Evolutionary conservation across 257 asterid genomes (phyloP).

Genomic region (Nicotiana attenuata): DNA sequence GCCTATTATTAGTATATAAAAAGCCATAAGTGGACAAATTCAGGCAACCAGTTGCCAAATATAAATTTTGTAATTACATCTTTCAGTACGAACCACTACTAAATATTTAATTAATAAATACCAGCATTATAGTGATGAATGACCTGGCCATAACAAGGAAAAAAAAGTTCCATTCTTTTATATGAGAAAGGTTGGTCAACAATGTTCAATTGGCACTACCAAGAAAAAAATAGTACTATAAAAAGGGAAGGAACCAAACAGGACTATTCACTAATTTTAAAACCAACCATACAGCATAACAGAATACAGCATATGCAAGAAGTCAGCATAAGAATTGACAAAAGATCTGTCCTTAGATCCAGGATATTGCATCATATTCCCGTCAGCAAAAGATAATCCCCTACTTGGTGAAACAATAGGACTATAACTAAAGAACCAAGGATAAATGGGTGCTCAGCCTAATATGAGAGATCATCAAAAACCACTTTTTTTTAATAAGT

Average conservation of each 20-base stretch:
- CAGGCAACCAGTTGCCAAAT: neutral
- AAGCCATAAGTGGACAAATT: neutral
- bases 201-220: neutral
- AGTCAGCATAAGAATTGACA: neutral
- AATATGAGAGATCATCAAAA: neutral
- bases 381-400: neutral
- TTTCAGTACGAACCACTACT: neutral
- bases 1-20: neutral
- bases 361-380: neutral
- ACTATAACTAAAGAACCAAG: neutral
- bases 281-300: neutral
- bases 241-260: neutral
- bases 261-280: neutral
- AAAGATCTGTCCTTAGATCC: neutral
- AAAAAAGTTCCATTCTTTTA: neutral
- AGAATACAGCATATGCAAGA: neutral
- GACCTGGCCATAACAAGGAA: neutral
- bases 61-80: neutral
- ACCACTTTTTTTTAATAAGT: neutral
- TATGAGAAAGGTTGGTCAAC: neutral
- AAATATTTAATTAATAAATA: neutral
- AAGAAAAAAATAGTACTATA: neutral
- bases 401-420: neutral
- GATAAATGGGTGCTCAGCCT: no score
- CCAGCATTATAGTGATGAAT: neutral